phyloP scores from a whole-genome alignment of 179 eudicot genomes.

The Beta macrorhiza region DNA sequence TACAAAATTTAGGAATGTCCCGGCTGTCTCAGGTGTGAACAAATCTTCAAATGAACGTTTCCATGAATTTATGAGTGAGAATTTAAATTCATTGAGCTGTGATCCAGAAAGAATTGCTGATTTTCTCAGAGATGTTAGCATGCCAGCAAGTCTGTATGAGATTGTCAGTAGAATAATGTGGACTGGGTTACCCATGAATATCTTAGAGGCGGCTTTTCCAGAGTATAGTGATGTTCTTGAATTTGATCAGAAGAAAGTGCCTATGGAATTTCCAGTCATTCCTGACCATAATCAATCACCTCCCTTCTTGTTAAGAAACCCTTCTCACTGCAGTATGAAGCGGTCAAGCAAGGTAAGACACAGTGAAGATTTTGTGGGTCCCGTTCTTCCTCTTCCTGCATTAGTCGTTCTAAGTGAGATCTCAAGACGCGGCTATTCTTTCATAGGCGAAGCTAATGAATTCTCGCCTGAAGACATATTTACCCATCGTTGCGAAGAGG shows the following conservation, averaged over 20 bases:
- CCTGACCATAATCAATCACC: slow-evolving; percentile 54
- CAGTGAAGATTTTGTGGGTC: slow-evolving; percentile 55
- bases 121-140: slow-evolving; percentile 41
- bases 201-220: slow-evolving; percentile 52
- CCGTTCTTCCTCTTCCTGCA: slow-evolving; percentile 61
- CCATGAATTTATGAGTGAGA: slow-evolving; percentile 45
- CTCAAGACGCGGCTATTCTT: slow-evolving; percentile 26
- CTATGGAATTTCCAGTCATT: slow-evolving; percentile 55
- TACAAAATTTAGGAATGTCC: slow-evolving; percentile 27
- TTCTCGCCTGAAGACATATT: slow-evolving; percentile 43
- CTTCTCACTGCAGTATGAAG: slow-evolving; percentile 52
- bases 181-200: slow-evolving; percentile 50
- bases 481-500: slow-evolving; percentile 40
- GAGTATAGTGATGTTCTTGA: slow-evolving; percentile 36
- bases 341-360: slow-evolving; percentile 50
- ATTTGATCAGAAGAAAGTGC: slow-evolving; percentile 31
- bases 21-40: slow-evolving; percentile 20
- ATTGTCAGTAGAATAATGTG: slow-evolving; percentile 49
- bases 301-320: slow-evolving; percentile 55
- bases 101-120: slow-evolving; percentile 35
- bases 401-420: slow-evolving; percentile 46
- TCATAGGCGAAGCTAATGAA: slow-evolving; percentile 30
- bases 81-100: slow-evolving; percentile 41
- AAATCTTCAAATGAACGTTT: slow-evolving; percentile 31
- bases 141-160: slow-evolving; percentile 61